These are phyloP conservation scores for Lentinus brumalis DNA, from an alignment of 768 basidiomycete species.

Conservation along the genomic window DNA sequence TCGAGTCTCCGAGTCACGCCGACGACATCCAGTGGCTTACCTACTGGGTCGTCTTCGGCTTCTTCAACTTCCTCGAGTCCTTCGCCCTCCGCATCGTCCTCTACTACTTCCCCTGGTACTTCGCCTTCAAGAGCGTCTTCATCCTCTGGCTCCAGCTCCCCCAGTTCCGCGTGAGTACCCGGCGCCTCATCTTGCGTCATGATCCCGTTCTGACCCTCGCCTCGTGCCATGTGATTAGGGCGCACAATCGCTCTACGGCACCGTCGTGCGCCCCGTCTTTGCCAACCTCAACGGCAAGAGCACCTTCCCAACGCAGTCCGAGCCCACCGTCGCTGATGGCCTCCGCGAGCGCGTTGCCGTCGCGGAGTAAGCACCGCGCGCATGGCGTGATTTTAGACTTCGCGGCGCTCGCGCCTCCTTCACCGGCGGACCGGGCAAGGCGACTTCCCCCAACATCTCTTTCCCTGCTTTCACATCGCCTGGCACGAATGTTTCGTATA, in stretches of 20 bases:
- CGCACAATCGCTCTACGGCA: constrained; percentile 79
- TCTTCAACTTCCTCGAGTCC: constrained; percentile 90
- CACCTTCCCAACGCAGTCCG: constrained; percentile 38
- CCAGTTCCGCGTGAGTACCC: constrained; percentile 70
- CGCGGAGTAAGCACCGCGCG: constrained; percentile 25
- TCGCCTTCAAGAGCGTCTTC: constrained; percentile 87
- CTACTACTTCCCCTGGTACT: constrained; percentile 95
- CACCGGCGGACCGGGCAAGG: background rate
- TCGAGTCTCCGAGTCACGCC: constrained; percentile 80
- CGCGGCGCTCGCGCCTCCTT: constrained; percentile 11
- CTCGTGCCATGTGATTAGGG: constrained; percentile 51
- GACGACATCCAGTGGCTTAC: constrained; percentile 97
- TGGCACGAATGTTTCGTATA: background rate
- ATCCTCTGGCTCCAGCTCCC: constrained; percentile 92
- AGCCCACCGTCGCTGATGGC: constrained; percentile 55
- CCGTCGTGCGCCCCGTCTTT: constrained; percentile 79
- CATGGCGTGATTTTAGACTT: background rate
- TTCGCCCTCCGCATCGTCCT: constrained; percentile 82
- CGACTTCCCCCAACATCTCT: background rate
- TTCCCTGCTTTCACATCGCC: background rate
- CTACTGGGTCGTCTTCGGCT: constrained; percentile 95
- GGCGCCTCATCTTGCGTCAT: constrained; percentile 20
- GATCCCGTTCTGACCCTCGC: background rate
- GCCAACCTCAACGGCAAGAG: constrained; percentile 51
- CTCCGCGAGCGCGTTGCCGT: constrained; percentile 47